Percentiles rank a stretch among this genome's conserved stretches.
These are phyloP conservation scores for Podospora tetraspora DNA, from an alignment of 495 filamentous ascomycete species.

Conservation along the genomic window DNA sequence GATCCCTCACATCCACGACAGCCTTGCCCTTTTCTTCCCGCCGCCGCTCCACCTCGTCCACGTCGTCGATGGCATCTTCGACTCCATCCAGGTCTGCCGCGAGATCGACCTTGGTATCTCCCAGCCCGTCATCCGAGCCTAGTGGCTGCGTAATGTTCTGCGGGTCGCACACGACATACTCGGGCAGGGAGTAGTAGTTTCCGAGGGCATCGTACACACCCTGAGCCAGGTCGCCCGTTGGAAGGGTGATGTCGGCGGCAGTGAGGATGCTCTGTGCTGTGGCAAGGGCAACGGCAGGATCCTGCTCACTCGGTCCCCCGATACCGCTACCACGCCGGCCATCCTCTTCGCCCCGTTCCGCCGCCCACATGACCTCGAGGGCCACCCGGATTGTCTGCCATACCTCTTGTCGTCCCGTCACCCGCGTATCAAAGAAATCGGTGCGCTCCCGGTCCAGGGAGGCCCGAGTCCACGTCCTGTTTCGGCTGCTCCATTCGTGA, in stretches of 20 bases:
- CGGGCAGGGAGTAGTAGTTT: slow-evolving; percentile 68
- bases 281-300: slow-evolving; percentile 39
- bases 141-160: slow-evolving; percentile 54
- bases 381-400: slow-evolving; percentile 70
- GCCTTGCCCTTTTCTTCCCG: slow-evolving; percentile 63
- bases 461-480: slow-evolving; percentile 41
- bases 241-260: slow-evolving; percentile 74
- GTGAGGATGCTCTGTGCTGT: slow-evolving; percentile 76
- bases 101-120: slow-evolving; percentile 41
- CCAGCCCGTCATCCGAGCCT: slow-evolving; percentile 27
- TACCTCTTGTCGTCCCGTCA: slow-evolving; percentile 67
- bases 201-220: slow-evolving; percentile 78
- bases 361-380: slow-evolving; percentile 56
- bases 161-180: slow-evolving; percentile 72
- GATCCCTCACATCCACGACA: slow-evolving; percentile 42
- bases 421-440: slow-evolving; percentile 80
- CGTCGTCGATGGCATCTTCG: slow-evolving; percentile 37
- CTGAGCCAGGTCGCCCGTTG: slow-evolving; percentile 64
- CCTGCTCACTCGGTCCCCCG: slow-evolving; percentile 26
- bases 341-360: slow-evolving; percentile 23
- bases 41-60: slow-evolving; percentile 51
- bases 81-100: slow-evolving; percentile 42
- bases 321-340: slow-evolving; percentile 21
- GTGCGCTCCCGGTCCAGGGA: slow-evolving; percentile 43
- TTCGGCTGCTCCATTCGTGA: slow-evolving; percentile 44